Percentiles rank a stretch among this genome's conserved stretches.
Conservation (phyloP, 805 yeast genomes). For the Yamadazyma nakazawae region DNA sequence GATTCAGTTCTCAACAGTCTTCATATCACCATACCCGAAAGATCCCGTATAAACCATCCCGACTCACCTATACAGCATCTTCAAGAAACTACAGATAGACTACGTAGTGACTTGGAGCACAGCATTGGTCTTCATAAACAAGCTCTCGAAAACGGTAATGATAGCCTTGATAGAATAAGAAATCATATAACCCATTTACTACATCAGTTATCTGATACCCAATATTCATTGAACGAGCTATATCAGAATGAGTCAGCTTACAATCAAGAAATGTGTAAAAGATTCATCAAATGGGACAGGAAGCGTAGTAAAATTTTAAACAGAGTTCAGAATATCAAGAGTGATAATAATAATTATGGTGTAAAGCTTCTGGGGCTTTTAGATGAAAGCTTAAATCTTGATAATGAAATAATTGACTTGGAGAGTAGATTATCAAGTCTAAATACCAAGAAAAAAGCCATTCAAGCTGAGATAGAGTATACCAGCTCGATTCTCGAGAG, state of each 20-base stretch:
- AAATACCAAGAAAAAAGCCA: conserved; percentile 29
- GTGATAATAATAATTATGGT: conserved; percentile 41
- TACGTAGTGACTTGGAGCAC: conserved; percentile 3
- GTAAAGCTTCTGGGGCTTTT: conserved; percentile 34
- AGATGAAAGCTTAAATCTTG: conserved; percentile 29
- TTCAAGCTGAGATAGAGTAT: conserved; percentile 39
- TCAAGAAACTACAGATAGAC: conserved; percentile 6
- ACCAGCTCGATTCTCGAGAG: conserved; percentile 52
- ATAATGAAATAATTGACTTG: conserved; percentile 35
- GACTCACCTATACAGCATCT: conserved; percentile 10
- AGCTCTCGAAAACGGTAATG: conserved; percentile 32
- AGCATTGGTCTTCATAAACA: conserved; percentile 8
- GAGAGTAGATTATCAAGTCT: conserved; percentile 33
- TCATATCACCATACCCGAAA: conserved; percentile 3
- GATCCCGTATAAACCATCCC: not conserved
- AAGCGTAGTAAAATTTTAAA: conserved; percentile 30
- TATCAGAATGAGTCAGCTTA: conserved; percentile 36
- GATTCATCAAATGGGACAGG: conserved; percentile 40
- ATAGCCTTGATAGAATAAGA: conserved; percentile 27
- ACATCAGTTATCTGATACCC: conserved; percentile 40
- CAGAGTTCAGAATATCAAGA: conserved; percentile 38
- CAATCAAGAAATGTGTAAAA: conserved; percentile 23
- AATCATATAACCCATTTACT: conserved; percentile 24
- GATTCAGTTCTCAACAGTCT: conserved; percentile 4
- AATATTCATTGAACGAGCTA: conserved; percentile 45